Conservation (phyloP, 352 stramenopile species). For the Phytophthora ohioensis region DNA sequence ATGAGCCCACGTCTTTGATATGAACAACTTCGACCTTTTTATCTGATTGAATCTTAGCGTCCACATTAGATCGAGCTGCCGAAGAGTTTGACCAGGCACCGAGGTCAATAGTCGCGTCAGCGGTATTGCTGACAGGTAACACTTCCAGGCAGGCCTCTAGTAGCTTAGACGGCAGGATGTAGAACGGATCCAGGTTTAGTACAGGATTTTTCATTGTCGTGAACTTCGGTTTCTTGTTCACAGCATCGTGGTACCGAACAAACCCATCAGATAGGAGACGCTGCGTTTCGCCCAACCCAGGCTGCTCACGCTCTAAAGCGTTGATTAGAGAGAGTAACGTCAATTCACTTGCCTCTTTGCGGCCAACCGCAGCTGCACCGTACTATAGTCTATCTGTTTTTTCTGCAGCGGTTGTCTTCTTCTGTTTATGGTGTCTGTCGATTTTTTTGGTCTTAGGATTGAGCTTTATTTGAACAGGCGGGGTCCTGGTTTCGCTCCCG, state of each 20-base stretch:
- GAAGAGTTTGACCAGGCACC: neutral
- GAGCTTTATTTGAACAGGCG: no score
- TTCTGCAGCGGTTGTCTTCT: neutral
- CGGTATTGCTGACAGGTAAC: neutral
- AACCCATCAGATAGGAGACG: neutral
- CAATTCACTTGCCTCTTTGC: neutral
- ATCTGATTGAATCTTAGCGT: neutral
- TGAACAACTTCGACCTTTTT: neutral
- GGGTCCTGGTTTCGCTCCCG: no score
- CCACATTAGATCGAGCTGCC: neutral
- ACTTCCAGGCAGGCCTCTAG: conserved; percentile 7
- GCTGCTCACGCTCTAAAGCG: conserved; percentile 1
- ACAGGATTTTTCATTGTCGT: conserved; percentile 13
- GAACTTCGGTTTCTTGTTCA: conserved; percentile 14
- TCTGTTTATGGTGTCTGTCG: neutral
- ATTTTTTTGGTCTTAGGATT: neutral
- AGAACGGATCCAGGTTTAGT: conserved; percentile 21
- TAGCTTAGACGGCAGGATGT: conserved; percentile 11
- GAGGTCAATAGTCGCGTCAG: neutral
- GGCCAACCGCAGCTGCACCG: neutral
- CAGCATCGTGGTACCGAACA: neutral
- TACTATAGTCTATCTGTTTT: neutral
- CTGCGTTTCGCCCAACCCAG: neutral
- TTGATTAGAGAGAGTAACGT: conserved; percentile 12
- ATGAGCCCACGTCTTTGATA: conserved; percentile 21